Evolutionary conservation across 257 asterid genomes (phyloP).

Genomic region (Cruciata laevipes): DNA sequence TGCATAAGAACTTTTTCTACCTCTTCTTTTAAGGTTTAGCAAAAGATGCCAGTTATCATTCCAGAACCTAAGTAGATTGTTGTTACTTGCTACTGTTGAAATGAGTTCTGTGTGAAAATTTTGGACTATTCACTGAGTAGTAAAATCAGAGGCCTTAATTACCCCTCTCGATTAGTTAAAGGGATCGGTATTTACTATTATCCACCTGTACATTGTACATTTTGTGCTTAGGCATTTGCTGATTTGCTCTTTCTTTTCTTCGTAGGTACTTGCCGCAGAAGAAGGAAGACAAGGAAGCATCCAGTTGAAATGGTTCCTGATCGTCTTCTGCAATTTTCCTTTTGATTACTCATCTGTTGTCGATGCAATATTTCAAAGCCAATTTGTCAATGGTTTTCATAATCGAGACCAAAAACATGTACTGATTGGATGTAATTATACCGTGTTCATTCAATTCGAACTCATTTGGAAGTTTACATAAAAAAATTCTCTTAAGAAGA

Average conservation of each 20-base stretch:
- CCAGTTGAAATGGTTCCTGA: slow-evolving; percentile 8
- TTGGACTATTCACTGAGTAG: neutral
- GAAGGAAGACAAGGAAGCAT: slow-evolving; percentile 37
- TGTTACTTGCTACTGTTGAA: too few relatives aligned
- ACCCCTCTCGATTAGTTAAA: too few relatives aligned
- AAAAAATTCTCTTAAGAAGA: neutral
- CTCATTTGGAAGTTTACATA: neutral
- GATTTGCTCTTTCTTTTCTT: slow-evolving; percentile 6
- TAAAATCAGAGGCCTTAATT: neutral
- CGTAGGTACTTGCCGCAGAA: slow-evolving; percentile 50
- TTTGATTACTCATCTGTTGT: neutral
- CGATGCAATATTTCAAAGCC: neutral
- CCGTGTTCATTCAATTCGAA: neutral
- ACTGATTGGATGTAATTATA: neutral
- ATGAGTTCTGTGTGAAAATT: neutral
- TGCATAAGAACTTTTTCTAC: neutral
- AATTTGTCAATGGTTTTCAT: neutral
- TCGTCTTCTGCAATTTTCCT: neutral
- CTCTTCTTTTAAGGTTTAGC: neutral
- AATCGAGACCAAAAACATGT: neutral
- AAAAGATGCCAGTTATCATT: too few relatives aligned
- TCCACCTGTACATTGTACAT: too few relatives aligned
- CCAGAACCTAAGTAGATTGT: too few relatives aligned
- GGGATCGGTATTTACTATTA: neutral
- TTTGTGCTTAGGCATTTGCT: neutral